Evolutionary conservation across 2,329 filamentous ascomycete species (phyloP).

Genomic region (Epichloe glyceriae): DNA sequence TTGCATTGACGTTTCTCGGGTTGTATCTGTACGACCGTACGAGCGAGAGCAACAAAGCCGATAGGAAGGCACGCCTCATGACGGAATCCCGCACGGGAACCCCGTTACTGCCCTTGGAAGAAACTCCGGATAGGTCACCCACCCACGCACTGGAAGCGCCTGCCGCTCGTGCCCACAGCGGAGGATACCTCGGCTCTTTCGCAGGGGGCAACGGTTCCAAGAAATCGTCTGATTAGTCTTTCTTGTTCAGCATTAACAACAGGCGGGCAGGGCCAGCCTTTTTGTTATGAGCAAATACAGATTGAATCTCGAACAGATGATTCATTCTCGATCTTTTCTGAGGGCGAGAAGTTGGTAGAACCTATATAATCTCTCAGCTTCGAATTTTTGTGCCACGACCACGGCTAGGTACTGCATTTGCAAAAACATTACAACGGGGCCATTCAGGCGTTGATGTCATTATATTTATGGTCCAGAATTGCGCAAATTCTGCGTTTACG

Average conservation of each 20-base stretch:
- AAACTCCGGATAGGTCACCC: slow-evolving; percentile 17
- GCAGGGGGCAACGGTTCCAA: slow-evolving; percentile 35
- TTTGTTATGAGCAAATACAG: background rate
- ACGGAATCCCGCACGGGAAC: slow-evolving; percentile 18
- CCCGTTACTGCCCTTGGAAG: slow-evolving; percentile 54
- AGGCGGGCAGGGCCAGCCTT: background rate
- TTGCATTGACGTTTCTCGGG: slow-evolving; percentile 78
- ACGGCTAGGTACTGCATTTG: too few species aligned
- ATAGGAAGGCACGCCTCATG: slow-evolving; percentile 64
- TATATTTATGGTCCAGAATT: too few species aligned
- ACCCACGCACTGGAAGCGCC: slow-evolving; percentile 5
- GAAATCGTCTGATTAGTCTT: slow-evolving; percentile 38
- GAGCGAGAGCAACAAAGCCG: slow-evolving; percentile 75
- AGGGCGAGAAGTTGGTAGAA: too few species aligned
- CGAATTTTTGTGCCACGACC: too few species aligned
- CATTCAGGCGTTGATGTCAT: too few species aligned
- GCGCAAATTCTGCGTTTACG: too few species aligned
- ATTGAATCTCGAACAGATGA: too few species aligned
- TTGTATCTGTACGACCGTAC: slow-evolving; percentile 94
- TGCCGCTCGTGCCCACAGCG: slow-evolving; percentile 29
- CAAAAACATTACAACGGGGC: too few species aligned
- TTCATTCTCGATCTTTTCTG: too few species aligned
- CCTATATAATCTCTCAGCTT: too few species aligned
- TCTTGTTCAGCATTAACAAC: too few species aligned
- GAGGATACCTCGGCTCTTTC: slow-evolving; percentile 29